Evolutionary conservation across 371 early-diverging fungal genomes (phyloP), one percentile per base, ranked within the genome.

Genomic region (Actinomucor elegans): DNA sequence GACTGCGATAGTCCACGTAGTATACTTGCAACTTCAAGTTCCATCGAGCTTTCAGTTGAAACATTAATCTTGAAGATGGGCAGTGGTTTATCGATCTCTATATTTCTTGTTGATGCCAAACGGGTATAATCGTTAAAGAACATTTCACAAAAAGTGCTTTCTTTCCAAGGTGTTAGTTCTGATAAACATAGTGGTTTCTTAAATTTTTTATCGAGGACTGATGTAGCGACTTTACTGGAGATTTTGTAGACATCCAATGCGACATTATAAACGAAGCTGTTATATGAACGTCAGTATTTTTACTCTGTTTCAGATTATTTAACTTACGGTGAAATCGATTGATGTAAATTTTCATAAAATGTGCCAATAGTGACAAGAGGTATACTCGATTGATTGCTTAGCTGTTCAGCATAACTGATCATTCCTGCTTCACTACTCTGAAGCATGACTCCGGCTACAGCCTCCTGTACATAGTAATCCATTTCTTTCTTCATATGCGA

Each of bases 151-250:
- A 61, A 64, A 0, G 37, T 26, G 14, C 41, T 52, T 14, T 37
- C 38, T 18, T 36, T 52, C 10, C 37, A 26, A 14, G 20, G 45
- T 0, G 40, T 52, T 12, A 55, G 31, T 34, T 69, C 69, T 6
- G 61, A 34, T 12, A 69, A 34, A 38, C 69, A 69, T 7, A 69
- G 23, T 0, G 65, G 69, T 3, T 32, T 28, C 27, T 28, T 17
- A 9, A 32, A 33, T 2, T 44, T 36, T 48, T 61, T 44, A 17
- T 28, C 26, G 5, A 61, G 15, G 29, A 64, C 55, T 12, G 35
- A 31, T 21, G 43, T 14, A 24, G 59, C 65, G 3, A 64, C 56
- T 31, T 28, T 18, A 12, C 31, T 31, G 32, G 33, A 46, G 20
- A 46, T n/a, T 28, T 20, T 17, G 32, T 5, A 4, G 5, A 18